A percentile compares a stretch with the other conserved stretches of the same genome.
These are phyloP conservation scores for Beauveria bassiana DNA, from an alignment of 2,329 filamentous ascomycete genomes.

Conservation along the genomic window DNA sequence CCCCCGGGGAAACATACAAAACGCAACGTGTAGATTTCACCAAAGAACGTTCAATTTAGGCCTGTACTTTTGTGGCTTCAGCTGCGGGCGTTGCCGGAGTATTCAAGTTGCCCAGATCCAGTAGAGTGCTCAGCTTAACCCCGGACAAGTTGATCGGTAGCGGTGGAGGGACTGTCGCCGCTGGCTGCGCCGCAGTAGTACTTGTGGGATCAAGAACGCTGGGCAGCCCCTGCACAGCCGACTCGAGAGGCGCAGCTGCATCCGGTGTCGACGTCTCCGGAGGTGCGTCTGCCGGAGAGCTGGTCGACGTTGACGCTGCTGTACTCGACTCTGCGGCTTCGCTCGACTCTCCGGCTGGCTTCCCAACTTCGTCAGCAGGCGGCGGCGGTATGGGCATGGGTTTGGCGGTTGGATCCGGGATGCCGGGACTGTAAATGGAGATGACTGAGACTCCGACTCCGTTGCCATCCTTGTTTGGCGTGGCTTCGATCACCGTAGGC, in stretches of 20 bases:
- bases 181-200: not conserved
- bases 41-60: not conserved
- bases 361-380: conserved; percentile 2
- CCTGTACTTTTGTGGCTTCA: not conserved
- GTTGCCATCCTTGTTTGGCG: conserved; percentile 17
- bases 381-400: not conserved
- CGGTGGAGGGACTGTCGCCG: conserved; percentile 13
- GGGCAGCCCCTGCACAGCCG: not conserved
- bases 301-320: conserved; percentile 1
- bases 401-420: not conserved
- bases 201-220: not conserved
- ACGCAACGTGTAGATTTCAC: not conserved
- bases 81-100: not conserved
- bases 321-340: not conserved
- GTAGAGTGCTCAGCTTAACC: conserved; percentile 32
- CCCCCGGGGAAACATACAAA: not conserved
- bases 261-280: too few species aligned
- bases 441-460: conserved; percentile 22
- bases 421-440: conserved; percentile 3
- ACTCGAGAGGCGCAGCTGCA: conserved; percentile 1
- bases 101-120: conserved; percentile 37
- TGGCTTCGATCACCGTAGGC: not conserved
- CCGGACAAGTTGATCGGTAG: conserved; percentile 31
- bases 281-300: not conserved
- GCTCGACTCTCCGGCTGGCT: not conserved